Evolutionary conservation across 192 early-diverging fungal species (phyloP), one percentile per base, ranked within the genome.

Genomic region (Coemansia sp.): DNA sequence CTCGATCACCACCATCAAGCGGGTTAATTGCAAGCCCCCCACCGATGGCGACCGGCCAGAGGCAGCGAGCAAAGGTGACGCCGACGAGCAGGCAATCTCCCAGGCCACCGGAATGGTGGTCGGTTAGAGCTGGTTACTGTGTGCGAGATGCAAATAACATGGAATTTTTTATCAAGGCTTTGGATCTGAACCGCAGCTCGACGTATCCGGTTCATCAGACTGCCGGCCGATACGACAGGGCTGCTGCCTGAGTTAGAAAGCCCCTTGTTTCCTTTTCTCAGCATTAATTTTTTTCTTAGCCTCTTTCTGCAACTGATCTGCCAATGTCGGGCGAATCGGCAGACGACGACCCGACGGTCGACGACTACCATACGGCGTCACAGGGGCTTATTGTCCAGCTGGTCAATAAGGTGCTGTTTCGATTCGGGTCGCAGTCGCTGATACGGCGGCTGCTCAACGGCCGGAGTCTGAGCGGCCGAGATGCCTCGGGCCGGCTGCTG

Each of bases 1-100:
- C 58, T 69, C 65, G 35, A 56, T 68, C 7, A 62, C 61, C 0
- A 61, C 58, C 9, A 75, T 75, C n/a, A 68, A 68, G 50, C 44
- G 58, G 17, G 48, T 65, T 30, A 64, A 44, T 27, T 64, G 65
- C 58, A 68, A 69, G 29, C 62, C 72, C 7, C 41, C 53, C 0
- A 17, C 8, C 17, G 38, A 14, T 2, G 38, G 19, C n/a, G 38
- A 39, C 28, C 4, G 28, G 28, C 28, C 8, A 17, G 38, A 12
- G 34, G 4, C 8, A 14, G 34, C 38, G 0, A 39, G 1, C 23
- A 46, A 17, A 7, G 38, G 15, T 2, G 34, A 36, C 34, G 0
- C 34, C 2, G 19, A 2, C 8, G 38, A 4, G 17, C 17, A 39
- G 38, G 38, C 34, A n/a, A 36, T 36, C 15, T 11, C 34, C 0